These are phyloP conservation scores for Homolaphlyctis polyrhiza DNA, from an alignment of 371 early-diverging fungal species.

Conservation along the genomic window DNA sequence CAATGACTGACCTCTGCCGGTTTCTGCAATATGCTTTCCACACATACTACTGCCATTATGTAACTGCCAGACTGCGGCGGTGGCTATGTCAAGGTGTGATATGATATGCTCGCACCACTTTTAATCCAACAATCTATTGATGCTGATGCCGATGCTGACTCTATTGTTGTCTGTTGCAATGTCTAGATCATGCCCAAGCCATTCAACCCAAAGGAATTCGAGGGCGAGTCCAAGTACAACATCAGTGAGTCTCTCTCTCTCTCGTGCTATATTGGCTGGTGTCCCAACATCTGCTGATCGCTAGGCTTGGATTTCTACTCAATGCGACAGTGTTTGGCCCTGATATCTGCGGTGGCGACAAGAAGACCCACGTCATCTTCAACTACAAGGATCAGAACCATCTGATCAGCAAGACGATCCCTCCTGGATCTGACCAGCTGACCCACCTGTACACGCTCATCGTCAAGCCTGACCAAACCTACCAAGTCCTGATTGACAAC, in stretches of 20 bases:
- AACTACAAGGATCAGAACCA: slow-evolving; percentile 43
- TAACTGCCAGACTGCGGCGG: slow-evolving; percentile 82
- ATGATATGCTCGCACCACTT: too few species aligned
- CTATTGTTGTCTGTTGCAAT: slow-evolving; percentile 93
- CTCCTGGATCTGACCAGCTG: slow-evolving; percentile 31
- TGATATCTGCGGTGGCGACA: slow-evolving; percentile 40
- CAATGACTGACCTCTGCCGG: background rate
- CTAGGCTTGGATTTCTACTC: too few species aligned
- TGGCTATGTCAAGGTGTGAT: slow-evolving; percentile 85
- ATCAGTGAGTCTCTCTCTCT: slow-evolving; percentile 22
- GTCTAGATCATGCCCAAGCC: slow-evolving; percentile 60
- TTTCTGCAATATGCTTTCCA: background rate
- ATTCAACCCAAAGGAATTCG: slow-evolving; percentile 67
- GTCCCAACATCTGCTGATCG: background rate
- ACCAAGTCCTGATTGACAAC: slow-evolving; percentile 73
- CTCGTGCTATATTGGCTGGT: background rate
- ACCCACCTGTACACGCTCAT: slow-evolving; percentile 80
- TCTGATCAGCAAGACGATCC: slow-evolving; percentile 30
- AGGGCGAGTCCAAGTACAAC: slow-evolving; percentile 54
- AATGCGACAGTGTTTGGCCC: slow-evolving; percentile 36
- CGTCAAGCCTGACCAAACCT: slow-evolving; percentile 73
- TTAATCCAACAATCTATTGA: too few species aligned
- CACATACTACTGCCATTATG: background rate
- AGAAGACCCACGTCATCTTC: slow-evolving; percentile 37
- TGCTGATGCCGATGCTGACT: too few species aligned